Evolutionary conservation across 2,329 filamentous ascomycete species (phyloP), one percentile per base, ranked within the genome.

Genomic region (Annulohypoxylon truncatum): DNA sequence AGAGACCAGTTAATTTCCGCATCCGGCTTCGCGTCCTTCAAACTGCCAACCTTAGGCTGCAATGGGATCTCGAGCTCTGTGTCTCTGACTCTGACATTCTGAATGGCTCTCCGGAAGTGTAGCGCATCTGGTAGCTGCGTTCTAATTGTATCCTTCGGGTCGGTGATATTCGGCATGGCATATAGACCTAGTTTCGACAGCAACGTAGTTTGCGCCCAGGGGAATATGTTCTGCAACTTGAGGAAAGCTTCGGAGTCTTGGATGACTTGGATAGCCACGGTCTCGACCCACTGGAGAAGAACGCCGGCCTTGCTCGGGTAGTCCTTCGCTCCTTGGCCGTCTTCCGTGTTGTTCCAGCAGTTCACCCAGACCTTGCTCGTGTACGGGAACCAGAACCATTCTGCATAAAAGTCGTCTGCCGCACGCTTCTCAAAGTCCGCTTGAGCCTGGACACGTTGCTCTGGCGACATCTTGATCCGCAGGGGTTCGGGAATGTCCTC

Each of bases 301-400:
- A 77, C 74, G 29, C 74, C 68, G 6, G 59, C 68, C 3, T 74
- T 64, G 48, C 72, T 69, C 0, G 81, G 81, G 64, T 82, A 82
- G 46, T 81, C 76, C 1, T 77, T 72, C 2, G 72, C 74, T 1
- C 75, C 76, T 0, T 65, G 66, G 7, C 66, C 26, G 44, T 82
- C 77, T 2, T 71, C 60, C 6, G 76, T 77, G 22, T 74, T 76
- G 58, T 83, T 79, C 82, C 82, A 84, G 22, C 78, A 81, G 66
- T 84, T 83, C 15, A 83, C 78, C 81, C 82, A 83, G 3, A 78
- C 77, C 42, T 80, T 75, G 52, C 79, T 76, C 18, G 80, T 79
- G 58, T 82, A 83, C 0, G 83, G 79, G 64, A 84, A 84, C 83
- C 82, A 85, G 68, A 84, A 84, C 81, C 81, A 84, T 67, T 85